Evolutionary conservation across 2,329 filamentous ascomycete genomes (phyloP).

Genomic region (Coleophoma cylindrospora): DNA sequence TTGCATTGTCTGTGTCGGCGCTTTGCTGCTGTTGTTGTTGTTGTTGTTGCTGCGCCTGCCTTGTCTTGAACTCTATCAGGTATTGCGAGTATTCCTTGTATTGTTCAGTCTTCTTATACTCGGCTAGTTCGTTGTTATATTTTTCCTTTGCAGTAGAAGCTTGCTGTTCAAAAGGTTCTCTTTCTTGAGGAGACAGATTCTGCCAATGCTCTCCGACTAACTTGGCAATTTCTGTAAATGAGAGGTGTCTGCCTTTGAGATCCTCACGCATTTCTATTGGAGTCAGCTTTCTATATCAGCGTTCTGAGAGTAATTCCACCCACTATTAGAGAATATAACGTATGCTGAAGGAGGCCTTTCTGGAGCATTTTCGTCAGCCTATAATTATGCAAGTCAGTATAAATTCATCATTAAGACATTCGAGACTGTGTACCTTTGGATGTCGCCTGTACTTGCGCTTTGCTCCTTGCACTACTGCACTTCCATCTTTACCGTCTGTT

Average conservation of each 20-base stretch:
- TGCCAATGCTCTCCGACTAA: constrained; percentile 81
- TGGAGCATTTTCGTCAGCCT: constrained; percentile 75
- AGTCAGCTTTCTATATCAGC: neutral
- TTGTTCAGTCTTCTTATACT: constrained; percentile 73
- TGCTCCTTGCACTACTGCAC: constrained; percentile 32
- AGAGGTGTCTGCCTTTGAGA: constrained; percentile 69
- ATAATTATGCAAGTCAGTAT: constrained; percentile 3
- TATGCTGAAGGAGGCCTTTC: constrained; percentile 79
- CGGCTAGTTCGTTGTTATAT: constrained; percentile 65
- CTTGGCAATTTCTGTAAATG: constrained; percentile 81
- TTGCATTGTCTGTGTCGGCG: constrained; percentile 19
- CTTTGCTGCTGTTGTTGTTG: constrained; percentile 30
- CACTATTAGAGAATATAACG: constrained; percentile 81
- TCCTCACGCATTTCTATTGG: constrained; percentile 67
- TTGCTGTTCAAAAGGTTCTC: constrained; percentile 68
- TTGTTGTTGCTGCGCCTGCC: constrained; percentile 55
- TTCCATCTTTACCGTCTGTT: constrained; percentile 38
- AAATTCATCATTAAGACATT: constrained; percentile 4
- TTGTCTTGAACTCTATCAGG: constrained; percentile 71
- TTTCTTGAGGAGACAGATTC: constrained; percentile 58
- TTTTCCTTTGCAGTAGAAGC: constrained; percentile 71
- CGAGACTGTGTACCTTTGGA: constrained; percentile 50
- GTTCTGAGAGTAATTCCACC: constrained; percentile 27
- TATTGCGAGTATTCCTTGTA: constrained; percentile 68
- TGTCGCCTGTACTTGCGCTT: constrained; percentile 77